These are phyloP conservation scores for Yarrowia yakushimensis DNA, from an alignment of 805 yeast genomes.

Conservation along the genomic window DNA sequence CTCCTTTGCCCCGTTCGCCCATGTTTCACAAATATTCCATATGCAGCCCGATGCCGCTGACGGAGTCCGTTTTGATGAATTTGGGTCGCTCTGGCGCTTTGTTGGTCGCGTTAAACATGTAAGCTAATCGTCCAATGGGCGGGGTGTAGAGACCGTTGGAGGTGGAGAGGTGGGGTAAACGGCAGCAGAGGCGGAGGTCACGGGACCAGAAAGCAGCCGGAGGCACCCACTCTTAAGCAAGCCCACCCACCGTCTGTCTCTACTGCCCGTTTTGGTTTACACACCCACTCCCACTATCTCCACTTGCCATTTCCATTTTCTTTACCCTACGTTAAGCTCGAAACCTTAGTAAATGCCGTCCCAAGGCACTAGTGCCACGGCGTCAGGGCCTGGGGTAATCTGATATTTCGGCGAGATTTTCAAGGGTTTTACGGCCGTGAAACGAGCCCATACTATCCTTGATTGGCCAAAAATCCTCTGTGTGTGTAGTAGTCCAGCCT, in stretches of 20 bases:
- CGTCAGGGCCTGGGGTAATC: constrained; percentile 20
- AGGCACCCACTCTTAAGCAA: too few species aligned
- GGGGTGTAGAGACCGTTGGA: background rate
- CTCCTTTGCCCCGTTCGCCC: background rate
- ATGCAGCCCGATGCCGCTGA: background rate
- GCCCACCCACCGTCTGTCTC: too few species aligned
- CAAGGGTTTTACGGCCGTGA: too few species aligned
- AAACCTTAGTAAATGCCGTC: constrained; percentile 23
- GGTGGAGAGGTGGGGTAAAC: background rate
- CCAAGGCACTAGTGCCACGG: constrained; percentile 25
- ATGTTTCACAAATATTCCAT: background rate
- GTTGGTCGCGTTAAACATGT: constrained; percentile 11
- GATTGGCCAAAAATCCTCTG: too few species aligned
- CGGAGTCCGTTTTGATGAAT: background rate
- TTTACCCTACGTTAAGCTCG: background rate
- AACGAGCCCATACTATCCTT: too few species aligned
- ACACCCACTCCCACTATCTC: background rate
- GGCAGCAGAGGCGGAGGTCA: too few species aligned
- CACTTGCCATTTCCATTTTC: constrained; percentile 1
- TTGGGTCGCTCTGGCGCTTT: constrained; percentile 11
- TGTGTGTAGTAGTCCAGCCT: too few species aligned
- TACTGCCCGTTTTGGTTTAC: too few species aligned
- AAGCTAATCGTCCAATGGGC: constrained; percentile 6
- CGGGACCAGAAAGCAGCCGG: too few species aligned
- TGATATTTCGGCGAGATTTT: background rate